Conservation (phyloP, 2,329 filamentous ascomycete species). For the Colletotrichum agaves region DNA sequence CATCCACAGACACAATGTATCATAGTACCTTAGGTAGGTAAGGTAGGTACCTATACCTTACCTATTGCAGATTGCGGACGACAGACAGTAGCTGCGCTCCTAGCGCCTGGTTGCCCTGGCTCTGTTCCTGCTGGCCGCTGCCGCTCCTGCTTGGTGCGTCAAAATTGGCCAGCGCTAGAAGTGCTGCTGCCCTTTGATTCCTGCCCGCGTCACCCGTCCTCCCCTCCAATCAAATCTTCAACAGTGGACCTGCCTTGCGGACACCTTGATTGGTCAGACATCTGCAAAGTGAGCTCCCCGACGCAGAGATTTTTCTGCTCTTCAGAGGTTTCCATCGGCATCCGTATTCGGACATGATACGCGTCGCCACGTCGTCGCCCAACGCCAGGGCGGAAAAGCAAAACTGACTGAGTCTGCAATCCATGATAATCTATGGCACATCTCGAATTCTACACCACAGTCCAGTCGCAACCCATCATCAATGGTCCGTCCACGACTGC, state of each 20-base stretch:
- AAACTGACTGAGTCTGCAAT: slow-evolving; percentile 6
- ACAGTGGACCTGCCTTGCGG: not conserved
- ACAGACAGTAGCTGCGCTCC: too few species aligned
- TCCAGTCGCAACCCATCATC: not conserved
- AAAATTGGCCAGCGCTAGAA: not conserved
- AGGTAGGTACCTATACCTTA: too few species aligned
- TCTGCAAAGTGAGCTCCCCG: slow-evolving; percentile 6
- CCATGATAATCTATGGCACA: not conserved
- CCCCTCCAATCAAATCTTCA: not conserved
- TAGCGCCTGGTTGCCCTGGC: not conserved
- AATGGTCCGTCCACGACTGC: slow-evolving; percentile 13
- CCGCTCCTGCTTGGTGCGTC: not conserved
- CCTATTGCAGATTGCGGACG: too few species aligned
- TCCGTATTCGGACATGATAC: not conserved
- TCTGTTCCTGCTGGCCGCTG: not conserved
- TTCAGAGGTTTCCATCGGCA: too few species aligned
- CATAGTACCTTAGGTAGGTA: too few species aligned
- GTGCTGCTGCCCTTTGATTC: not conserved
- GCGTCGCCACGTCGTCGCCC: not conserved
- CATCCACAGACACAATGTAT: too few species aligned
- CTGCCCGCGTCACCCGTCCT: not conserved
- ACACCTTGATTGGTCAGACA: not conserved
- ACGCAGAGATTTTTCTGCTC: not conserved
- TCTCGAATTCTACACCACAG: not conserved
- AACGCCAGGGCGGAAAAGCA: not conserved